A percentile compares a stretch with the other conserved stretches of the same genome.
Evolutionary conservation across 495 filamentous ascomycete genomes (phyloP).

Genomic region (Penicillium ucsense): DNA sequence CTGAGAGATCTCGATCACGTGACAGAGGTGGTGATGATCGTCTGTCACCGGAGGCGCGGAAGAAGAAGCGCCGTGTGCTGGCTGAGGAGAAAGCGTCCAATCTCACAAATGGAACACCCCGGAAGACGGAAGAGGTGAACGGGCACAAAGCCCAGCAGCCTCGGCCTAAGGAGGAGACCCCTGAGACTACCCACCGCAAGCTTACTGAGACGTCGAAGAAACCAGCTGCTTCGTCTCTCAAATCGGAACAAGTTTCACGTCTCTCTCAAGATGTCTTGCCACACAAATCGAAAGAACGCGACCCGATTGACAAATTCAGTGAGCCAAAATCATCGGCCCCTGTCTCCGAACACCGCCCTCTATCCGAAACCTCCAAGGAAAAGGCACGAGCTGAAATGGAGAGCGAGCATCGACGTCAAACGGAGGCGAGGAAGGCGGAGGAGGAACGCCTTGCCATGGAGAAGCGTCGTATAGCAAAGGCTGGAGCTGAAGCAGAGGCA

Average conservation of each 20-base stretch:
- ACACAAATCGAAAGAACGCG: constrained; percentile 7
- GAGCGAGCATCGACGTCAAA: constrained; percentile 30
- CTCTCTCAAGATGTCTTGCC: background rate
- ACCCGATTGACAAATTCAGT: constrained; percentile 19
- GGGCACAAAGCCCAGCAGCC: constrained; percentile 18
- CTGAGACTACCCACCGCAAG: constrained; percentile 7
- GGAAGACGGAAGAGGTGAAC: constrained; percentile 15
- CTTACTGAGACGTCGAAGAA: constrained; percentile 11
- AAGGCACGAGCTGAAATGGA: constrained; percentile 26
- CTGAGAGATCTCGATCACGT: constrained; percentile 47
- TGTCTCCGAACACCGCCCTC: constrained; percentile 15
- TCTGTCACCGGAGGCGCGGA: constrained; percentile 26
- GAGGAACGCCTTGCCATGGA: constrained; percentile 22
- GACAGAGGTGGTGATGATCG: constrained; percentile 37
- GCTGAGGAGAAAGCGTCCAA: constrained; percentile 32
- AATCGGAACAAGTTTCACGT: background rate
- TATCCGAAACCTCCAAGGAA: constrained; percentile 25
- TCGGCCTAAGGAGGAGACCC: constrained; percentile 15
- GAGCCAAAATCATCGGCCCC: constrained; percentile 17
- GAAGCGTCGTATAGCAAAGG: constrained; percentile 15
- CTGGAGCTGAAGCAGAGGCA: constrained; percentile 27
- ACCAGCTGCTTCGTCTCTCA: constrained; percentile 4
- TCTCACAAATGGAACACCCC: constrained; percentile 23
- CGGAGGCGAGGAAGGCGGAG: constrained; percentile 20
- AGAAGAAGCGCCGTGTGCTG: constrained; percentile 42